Evolutionary conservation across 257 asterid species (phyloP), one percentile per base, ranked within the genome.

Genomic region (Solanum gracilifrons): DNA sequence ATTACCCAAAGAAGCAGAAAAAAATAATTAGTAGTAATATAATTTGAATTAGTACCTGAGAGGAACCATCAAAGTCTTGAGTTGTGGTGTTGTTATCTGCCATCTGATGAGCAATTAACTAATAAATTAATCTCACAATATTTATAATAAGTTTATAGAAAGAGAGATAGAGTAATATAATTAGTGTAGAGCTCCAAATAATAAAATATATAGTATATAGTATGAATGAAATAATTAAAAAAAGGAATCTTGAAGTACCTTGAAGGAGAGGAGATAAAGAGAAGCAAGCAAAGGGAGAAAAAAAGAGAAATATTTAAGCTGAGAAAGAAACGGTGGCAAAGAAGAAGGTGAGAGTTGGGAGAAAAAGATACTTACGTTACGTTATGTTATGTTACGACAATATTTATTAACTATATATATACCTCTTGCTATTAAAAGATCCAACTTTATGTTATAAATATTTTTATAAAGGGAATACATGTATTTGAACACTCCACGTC

Each of bases 211-310:
- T 55, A 55, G 25, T 48, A 48, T 48, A 48, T 48, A 48, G 32
- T 68, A 27, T 69, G 87, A 88, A 86, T n/a, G 76, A 68, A 82
- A 66, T 89, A 46, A 43, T 32, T 32, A 13, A 43, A 60, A 84
- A 48, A 91, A 88, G 88, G 94, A 89, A 93, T 94, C 89, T 86
- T 58, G 36, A 13, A 88, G 91, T 93, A 93, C 95, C 97, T 93
- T 91, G 88, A 86, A 87, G 88, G 74, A 88, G 93, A 92, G 95
- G 92, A 92, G 91, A 93, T 88, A 72, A 87, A 87, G 86, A 90
- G 93, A 88, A 88, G 92, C 90, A 91, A 91, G 93, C 90, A 88
- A 90, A 90, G 86, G 89, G 48, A 88, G 86, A 85, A 84, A 51
- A 48, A 16, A 51, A 33, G 51, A 71, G 83, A 72, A 86, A 77